Percentiles rank a stretch among this genome's conserved stretches.
These are phyloP conservation scores for Backusella sp. DNA, from an alignment of 192 early-diverging fungal species.

Conservation along the genomic window DNA sequence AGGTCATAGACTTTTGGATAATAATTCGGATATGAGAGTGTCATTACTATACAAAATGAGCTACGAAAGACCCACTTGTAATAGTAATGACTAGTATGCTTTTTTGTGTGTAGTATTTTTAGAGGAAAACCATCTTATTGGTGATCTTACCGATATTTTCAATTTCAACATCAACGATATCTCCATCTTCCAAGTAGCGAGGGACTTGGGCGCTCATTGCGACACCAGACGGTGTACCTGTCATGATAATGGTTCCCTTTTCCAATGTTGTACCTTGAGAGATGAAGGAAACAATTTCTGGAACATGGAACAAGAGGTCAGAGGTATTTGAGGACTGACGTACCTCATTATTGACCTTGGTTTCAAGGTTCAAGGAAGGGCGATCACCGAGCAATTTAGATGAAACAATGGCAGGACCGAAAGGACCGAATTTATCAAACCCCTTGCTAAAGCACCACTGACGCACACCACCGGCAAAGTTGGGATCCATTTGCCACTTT, in stretches of 20 bases:
- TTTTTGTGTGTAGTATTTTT: background rate
- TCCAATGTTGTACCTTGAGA: slow-evolving; percentile 85
- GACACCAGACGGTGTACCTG: slow-evolving; percentile 91
- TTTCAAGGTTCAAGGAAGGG: background rate
- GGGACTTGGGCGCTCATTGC: slow-evolving; percentile 41
- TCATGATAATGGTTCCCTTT: slow-evolving; percentile 84
- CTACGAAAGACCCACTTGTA: background rate
- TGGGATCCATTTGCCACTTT: slow-evolving; percentile 46
- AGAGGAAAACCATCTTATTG: slow-evolving; percentile 6
- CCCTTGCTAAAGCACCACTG: slow-evolving; percentile 21
- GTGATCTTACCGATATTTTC: slow-evolving; percentile 37
- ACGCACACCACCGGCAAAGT: slow-evolving; percentile 9
- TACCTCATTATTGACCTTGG: slow-evolving; percentile 60
- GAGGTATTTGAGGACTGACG: slow-evolving; percentile 77
- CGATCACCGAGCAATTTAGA: slow-evolving; percentile 13
- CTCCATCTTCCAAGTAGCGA: slow-evolving; percentile 58
- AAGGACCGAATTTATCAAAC: slow-evolving; percentile 18
- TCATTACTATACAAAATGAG: background rate
- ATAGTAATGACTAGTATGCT: background rate
- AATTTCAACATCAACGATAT: slow-evolving; percentile 72
- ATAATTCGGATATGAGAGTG: background rate
- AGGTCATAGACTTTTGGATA: background rate
- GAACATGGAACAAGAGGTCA: slow-evolving; percentile 56
- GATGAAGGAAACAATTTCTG: slow-evolving; percentile 73
- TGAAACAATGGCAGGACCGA: slow-evolving; percentile 41